phyloP scores from a whole-genome alignment of 106 monocot genomes.

The Iris macrosiphon region DNA sequence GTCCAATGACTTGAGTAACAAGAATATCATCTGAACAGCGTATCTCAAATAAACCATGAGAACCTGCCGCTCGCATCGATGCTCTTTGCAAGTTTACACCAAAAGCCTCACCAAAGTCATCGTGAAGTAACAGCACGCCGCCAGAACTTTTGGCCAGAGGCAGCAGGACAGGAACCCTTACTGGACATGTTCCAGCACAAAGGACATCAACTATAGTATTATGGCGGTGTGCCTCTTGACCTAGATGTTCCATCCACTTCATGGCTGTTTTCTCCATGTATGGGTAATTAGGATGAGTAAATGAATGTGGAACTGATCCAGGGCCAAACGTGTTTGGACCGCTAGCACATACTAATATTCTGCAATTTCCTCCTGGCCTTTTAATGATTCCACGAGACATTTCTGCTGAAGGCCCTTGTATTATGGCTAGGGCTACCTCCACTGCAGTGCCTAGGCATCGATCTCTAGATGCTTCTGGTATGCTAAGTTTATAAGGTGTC shows the following conservation, averaged over 20 bases:
- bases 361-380: slow-evolving; percentile 81
- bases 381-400: slow-evolving; percentile 73
- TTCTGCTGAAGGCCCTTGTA: slow-evolving; percentile 83
- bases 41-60: slow-evolving; percentile 90
- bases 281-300: slow-evolving; percentile 89
- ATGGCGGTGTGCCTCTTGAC: slow-evolving; percentile 59
- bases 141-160: slow-evolving; percentile 90
- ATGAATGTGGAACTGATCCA: slow-evolving; percentile 87
- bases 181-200: slow-evolving; percentile 91
- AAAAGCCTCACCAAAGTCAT: slow-evolving; percentile 99
- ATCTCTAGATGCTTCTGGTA: slow-evolving; percentile 82
- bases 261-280: slow-evolving; percentile 90
- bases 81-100: slow-evolving; percentile 99
- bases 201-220: slow-evolving; percentile 80
- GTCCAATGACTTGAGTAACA: slow-evolving; percentile 94
- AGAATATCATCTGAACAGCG: slow-evolving; percentile 94
- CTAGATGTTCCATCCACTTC: slow-evolving; percentile 94
- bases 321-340: slow-evolving; percentile 95
- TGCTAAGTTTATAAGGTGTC: slow-evolving; percentile 58
- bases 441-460: slow-evolving; percentile 93
- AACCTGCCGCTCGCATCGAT: slow-evolving; percentile 71
- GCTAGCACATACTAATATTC: slow-evolving; percentile 81
- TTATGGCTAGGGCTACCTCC: slow-evolving; percentile 84
- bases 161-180: slow-evolving; percentile 78
- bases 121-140: slow-evolving; percentile 89